phyloP scores from a whole-genome alignment of 2,329 filamentous ascomycete genomes.

The Botryotinia calthae region DNA sequence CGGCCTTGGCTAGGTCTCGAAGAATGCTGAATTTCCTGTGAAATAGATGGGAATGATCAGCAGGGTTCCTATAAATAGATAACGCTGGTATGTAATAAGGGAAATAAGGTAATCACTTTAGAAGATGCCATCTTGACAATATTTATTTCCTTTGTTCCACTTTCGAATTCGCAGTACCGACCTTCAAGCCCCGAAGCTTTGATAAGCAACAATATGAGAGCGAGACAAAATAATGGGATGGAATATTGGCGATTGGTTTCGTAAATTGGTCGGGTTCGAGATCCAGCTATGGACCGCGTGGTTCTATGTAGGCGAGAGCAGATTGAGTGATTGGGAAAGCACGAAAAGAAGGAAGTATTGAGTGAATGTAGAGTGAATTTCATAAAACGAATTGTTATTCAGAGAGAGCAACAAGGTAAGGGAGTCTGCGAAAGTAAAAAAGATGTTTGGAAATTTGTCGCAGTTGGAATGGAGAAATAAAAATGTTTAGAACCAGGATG shows the following conservation, averaged over 20 bases:
- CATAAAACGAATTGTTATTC: constrained; percentile 9
- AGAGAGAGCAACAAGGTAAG: not conserved
- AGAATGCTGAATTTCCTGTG: constrained; percentile 62
- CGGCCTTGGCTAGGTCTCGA: constrained; percentile 65
- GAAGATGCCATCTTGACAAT: constrained; percentile 56
- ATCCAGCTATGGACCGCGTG: constrained; percentile 26
- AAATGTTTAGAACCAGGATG: constrained; percentile 20
- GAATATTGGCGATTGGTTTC: constrained; percentile 27
- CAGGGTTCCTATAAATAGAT: constrained; percentile 36
- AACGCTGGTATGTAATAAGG: constrained; percentile 32
- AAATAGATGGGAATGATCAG: constrained; percentile 34
- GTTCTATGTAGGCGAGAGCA: constrained; percentile 30
- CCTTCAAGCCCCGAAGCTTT: constrained; percentile 40
- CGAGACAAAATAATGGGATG: constrained; percentile 28
- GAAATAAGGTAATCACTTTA: constrained; percentile 49
- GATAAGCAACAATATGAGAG: constrained; percentile 39
- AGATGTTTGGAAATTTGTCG: constrained; percentile 17
- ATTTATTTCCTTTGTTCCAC: constrained; percentile 35
- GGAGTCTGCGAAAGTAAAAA: constrained; percentile 16
- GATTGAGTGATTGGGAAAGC: not conserved
- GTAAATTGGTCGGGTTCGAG: constrained; percentile 27
- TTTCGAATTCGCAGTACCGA: constrained; percentile 26
- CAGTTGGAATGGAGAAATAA: constrained; percentile 21
- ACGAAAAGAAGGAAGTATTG: not conserved
- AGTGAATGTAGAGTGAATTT: not conserved